These are phyloP conservation scores for Diaporthe citri DNA, from an alignment of 2,329 filamentous ascomycete species.

Conservation along the genomic window DNA sequence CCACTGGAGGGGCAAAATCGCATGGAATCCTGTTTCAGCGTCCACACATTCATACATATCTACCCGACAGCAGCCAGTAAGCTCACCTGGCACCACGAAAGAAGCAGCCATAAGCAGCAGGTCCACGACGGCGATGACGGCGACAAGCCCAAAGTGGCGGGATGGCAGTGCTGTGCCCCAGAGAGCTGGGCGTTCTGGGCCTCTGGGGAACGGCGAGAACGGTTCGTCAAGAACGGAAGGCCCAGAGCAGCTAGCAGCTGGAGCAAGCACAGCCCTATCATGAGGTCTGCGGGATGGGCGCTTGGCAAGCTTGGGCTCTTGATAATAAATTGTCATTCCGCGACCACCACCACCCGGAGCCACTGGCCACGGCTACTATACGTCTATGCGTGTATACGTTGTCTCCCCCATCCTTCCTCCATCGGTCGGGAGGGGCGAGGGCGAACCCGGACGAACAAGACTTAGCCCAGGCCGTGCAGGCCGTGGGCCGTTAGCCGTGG, in stretches of 20 bases:
- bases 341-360: not conserved
- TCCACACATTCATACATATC: not conserved
- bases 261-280: conserved; percentile 25
- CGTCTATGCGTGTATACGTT: not conserved
- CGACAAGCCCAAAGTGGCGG: conserved; percentile 18
- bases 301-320: conserved; percentile 6
- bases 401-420: not conserved
- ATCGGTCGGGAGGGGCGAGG: conserved; percentile 16
- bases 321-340: conserved; percentile 1
- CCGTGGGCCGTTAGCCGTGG: conserved; percentile 10
- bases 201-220: not conserved
- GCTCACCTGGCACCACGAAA: not conserved
- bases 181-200: conserved; percentile 13
- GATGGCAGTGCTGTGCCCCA: conserved; percentile 3
- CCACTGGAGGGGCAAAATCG: not conserved
- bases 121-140: conserved; percentile 13
- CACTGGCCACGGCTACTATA: not conserved
- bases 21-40: conserved; percentile 19
- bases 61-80: not conserved
- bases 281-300: not conserved
- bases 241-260: not conserved
- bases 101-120: conserved; percentile 7
- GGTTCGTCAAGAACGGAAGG: conserved; percentile 8
- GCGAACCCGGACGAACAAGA: not conserved
- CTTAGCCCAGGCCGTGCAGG: not conserved